Conservation (phyloP, 192 early-diverging fungal species). For the Backusella liffmaniae region DNA sequence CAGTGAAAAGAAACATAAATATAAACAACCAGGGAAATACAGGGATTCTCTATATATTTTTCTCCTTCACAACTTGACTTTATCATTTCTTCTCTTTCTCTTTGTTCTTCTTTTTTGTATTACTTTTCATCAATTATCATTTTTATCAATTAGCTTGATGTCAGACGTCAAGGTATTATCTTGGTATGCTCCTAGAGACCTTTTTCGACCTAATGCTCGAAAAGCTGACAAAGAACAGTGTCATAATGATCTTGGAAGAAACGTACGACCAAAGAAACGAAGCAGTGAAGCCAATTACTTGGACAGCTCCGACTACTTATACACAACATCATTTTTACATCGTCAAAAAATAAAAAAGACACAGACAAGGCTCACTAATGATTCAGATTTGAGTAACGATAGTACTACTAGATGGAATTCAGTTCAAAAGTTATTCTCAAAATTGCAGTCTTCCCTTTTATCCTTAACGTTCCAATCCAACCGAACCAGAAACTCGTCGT, state of each 20-base stretch:
- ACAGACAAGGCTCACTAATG: neutral
- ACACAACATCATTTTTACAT: neutral
- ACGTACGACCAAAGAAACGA: neutral
- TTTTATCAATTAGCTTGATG: neutral
- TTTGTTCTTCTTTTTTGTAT: neutral
- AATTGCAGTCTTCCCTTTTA: neutral
- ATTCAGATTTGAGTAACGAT: neutral
- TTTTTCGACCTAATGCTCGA: neutral
- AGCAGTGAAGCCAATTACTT: neutral
- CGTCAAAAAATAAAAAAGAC: neutral
- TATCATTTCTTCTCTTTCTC: neutral
- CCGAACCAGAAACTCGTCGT: neutral
- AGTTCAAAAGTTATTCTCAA: neutral
- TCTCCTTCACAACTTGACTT: neutral
- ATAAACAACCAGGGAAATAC: slow-evolving; percentile 9
- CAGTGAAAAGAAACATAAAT: neutral
- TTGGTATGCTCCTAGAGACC: neutral
- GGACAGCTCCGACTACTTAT: neutral
- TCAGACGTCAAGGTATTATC: neutral
- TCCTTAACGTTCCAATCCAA: neutral
- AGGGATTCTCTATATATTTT: neutral
- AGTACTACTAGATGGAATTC: neutral
- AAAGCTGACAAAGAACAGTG: neutral
- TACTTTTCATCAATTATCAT: neutral
- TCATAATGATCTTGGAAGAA: neutral